Percentiles rank a stretch among this genome's conserved stretches.
phyloP scores from a whole-genome alignment of 2,329 filamentous ascomycete species.

The Didymellaceae sp. region DNA sequence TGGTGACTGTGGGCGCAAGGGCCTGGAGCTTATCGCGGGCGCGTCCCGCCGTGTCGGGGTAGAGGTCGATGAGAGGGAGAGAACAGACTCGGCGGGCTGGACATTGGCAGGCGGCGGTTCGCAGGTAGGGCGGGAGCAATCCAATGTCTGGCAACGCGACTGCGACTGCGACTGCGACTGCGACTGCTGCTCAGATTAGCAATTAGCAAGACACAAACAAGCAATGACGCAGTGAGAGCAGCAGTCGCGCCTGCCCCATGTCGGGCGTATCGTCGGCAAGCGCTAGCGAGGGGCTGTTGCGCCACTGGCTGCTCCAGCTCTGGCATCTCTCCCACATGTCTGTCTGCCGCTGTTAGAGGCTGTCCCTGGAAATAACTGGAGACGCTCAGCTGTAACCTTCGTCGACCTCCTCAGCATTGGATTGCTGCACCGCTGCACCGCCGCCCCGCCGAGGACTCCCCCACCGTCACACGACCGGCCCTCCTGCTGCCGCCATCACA shows the following conservation, averaged over 20 bases:
- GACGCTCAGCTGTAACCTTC: not conserved
- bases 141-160: not conserved
- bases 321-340: constrained; percentile 1
- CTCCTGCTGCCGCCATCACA: constrained; percentile 20
- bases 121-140: not conserved
- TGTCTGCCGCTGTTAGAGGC: constrained; percentile 1
- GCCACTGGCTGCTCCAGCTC: constrained; percentile 13
- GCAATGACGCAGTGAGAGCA: constrained; percentile 22
- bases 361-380: not conserved
- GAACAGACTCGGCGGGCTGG: too few species aligned
- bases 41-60: constrained; percentile 1
- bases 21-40: constrained; percentile 3
- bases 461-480: constrained; percentile 39
- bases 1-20: not conserved
- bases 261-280: constrained; percentile 3
- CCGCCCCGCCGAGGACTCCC: constrained; percentile 12
- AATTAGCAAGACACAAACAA: not conserved
- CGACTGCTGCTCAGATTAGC: constrained; percentile 4
- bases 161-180: not conserved
- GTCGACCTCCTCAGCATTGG: constrained; percentile 24
- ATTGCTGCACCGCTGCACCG: not conserved
- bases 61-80: constrained; percentile 10
- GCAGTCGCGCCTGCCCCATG: not conserved
- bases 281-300: constrained; percentile 23
- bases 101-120: constrained; percentile 10